phyloP scores from a whole-genome alignment of 106 monocot genomes.

The Chionographis japonica region DNA sequence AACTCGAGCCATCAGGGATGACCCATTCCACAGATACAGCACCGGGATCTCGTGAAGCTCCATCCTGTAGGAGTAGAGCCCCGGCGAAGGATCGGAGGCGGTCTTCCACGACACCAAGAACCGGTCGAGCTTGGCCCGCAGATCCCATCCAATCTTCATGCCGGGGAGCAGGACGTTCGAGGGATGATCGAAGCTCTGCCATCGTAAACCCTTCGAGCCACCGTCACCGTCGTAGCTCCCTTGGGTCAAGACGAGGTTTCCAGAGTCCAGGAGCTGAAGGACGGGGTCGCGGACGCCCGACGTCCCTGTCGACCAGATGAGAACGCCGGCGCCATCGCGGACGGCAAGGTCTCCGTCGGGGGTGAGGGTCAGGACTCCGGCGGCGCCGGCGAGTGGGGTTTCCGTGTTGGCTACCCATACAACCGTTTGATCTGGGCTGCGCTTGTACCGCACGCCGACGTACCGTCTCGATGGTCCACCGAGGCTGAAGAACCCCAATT shows the following conservation, averaged over 20 bases:
- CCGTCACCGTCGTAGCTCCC: not conserved
- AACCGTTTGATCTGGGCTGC: not conserved
- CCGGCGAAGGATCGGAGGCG: not conserved
- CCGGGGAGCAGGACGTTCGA: not conserved
- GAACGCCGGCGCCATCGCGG: not conserved
- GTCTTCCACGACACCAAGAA: not conserved
- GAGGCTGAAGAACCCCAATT: conserved; percentile 17
- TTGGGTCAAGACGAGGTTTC: not conserved
- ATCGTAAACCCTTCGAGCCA: not conserved
- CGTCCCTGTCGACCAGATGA: not conserved
- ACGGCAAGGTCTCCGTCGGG: not conserved
- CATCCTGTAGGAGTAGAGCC: not conserved
- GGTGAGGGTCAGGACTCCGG: not conserved
- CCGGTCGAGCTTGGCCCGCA: not conserved
- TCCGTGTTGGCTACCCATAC: conserved; percentile 21
- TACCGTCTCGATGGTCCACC: not conserved
- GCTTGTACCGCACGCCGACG: conserved; percentile 18
- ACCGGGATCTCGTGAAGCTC: too few species aligned
- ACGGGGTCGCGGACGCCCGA: not conserved
- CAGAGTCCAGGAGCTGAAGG: not conserved
- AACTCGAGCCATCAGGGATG: too few species aligned
- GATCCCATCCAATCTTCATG: not conserved
- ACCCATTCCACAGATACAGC: too few species aligned
- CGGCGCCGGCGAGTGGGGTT: not conserved
- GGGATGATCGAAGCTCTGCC: conserved; percentile 10